phyloP scores from a whole-genome alignment of 164 flowering plant genomes.

The Magnolia sinica region DNA sequence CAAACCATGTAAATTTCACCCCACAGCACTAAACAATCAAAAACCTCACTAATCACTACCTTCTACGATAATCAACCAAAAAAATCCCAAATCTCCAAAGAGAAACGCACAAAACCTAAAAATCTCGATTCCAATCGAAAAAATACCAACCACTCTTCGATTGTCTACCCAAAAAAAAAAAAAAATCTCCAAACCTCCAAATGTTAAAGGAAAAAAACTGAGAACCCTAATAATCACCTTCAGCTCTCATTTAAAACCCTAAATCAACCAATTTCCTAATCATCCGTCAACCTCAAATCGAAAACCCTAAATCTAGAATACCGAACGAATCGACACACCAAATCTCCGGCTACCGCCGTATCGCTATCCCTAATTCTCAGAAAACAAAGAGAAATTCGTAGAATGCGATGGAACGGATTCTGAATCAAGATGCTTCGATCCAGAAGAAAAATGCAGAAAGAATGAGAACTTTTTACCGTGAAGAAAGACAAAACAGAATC shows the following conservation, averaged over 20 bases:
- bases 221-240: not conserved
- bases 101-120: not conserved
- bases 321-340: not conserved
- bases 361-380: slow-evolving; percentile 12
- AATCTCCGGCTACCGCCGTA: slow-evolving; percentile 2
- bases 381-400: not conserved
- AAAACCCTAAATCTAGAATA: not conserved
- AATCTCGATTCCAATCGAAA: not conserved
- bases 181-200: not conserved
- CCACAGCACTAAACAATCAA: not conserved
- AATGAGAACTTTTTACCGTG: not conserved
- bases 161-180: not conserved
- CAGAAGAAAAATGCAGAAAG: not conserved
- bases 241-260: not conserved
- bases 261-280: not conserved
- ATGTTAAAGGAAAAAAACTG: not conserved
- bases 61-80: too few species aligned
- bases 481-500: not conserved
- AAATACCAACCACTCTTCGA: not conserved
- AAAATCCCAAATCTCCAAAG: not conserved
- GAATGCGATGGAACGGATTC: not conserved
- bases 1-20: not conserved
- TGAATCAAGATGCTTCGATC: not conserved
- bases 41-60: too few species aligned
- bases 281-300: not conserved